These are phyloP conservation scores for Microcyclospora tardicrescens DNA, from an alignment of 2,329 filamentous ascomycete species.

Conservation along the genomic window DNA sequence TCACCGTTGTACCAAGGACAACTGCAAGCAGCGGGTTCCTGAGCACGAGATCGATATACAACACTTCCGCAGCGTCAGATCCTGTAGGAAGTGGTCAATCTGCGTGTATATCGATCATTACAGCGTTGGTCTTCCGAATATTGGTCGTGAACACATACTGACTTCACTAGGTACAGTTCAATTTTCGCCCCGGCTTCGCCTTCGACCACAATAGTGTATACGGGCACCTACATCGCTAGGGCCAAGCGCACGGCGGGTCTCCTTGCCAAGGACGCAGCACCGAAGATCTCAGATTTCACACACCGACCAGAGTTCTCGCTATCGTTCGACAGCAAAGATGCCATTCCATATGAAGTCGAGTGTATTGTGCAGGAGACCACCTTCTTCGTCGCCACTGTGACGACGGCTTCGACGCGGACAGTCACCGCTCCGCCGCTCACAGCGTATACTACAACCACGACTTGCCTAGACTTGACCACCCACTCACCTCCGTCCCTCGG, in stretches of 20 bases:
- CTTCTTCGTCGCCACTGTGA: conserved; percentile 9
- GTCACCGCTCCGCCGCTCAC: conserved; percentile 12
- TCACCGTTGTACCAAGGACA: not conserved
- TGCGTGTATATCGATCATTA: not conserved
- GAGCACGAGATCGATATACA: not conserved
- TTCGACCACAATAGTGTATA: conserved; percentile 12
- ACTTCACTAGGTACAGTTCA: not conserved
- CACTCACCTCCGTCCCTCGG: not conserved
- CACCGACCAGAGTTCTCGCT: conserved; percentile 1
- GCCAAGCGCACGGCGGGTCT: conserved; percentile 13
- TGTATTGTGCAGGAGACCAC: conserved; percentile 14
- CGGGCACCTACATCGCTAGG: conserved; percentile 11
- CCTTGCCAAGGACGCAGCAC: conserved; percentile 2
- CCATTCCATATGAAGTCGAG: conserved; percentile 10
- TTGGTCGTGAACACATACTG: not conserved
- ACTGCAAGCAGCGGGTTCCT: not conserved
- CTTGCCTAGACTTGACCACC: no score
- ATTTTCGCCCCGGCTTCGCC: conserved; percentile 3
- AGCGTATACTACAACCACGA: conserved; percentile 8
- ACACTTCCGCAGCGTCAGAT: not conserved
- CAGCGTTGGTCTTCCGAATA: not conserved
- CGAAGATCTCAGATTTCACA: conserved; percentile 8
- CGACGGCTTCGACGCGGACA: conserved; percentile 9
- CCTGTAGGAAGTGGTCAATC: not conserved
- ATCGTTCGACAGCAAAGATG: conserved; percentile 4